Percentiles rank a stretch among this genome's conserved stretches.
Conservation (phyloP, 352 stramenopile genomes). For the Nothophytophthora sp. region DNA sequence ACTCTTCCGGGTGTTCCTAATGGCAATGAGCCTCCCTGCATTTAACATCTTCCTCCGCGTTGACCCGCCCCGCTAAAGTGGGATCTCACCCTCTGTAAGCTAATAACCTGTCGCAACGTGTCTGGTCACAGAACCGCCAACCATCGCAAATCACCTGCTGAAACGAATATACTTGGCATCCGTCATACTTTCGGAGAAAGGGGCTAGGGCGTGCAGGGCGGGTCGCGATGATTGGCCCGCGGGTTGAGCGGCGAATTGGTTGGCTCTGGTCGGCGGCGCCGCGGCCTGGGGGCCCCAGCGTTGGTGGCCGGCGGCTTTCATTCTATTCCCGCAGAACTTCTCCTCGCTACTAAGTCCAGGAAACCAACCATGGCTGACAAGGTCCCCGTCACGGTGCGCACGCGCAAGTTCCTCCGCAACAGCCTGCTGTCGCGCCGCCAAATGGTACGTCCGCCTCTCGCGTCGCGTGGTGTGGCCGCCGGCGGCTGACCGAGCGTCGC, state of each 20-base stretch:
- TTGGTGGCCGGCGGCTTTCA: conserved; percentile 22
- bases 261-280: conserved; percentile 61
- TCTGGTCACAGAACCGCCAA: too few relatives aligned
- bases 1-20: conserved; percentile 8
- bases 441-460: conserved; percentile 94
- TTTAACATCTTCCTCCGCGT: too few relatives aligned
- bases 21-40: too few relatives aligned
- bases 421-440: conserved; percentile 96
- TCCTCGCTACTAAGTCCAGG: conserved; percentile 57
- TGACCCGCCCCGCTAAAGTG: too few relatives aligned
- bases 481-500: too few relatives aligned
- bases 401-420: conserved; percentile 99
- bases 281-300: conserved; percentile 7
- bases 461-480: too few relatives aligned
- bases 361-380: conserved; percentile 91
- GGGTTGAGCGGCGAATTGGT: conserved; percentile 58
- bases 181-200: background rate
- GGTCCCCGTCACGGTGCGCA: conserved; percentile 97
- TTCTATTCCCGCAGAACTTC: conserved; percentile 74
- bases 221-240: conserved; percentile 53
- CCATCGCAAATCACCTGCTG: too few relatives aligned
- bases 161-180: conserved; percentile 1
- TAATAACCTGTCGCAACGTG: too few relatives aligned
- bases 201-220: background rate
- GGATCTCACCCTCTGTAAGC: too few relatives aligned